Evolutionary conservation across 345 rosid species (phyloP).

Genomic region (Populus davidiana): DNA sequence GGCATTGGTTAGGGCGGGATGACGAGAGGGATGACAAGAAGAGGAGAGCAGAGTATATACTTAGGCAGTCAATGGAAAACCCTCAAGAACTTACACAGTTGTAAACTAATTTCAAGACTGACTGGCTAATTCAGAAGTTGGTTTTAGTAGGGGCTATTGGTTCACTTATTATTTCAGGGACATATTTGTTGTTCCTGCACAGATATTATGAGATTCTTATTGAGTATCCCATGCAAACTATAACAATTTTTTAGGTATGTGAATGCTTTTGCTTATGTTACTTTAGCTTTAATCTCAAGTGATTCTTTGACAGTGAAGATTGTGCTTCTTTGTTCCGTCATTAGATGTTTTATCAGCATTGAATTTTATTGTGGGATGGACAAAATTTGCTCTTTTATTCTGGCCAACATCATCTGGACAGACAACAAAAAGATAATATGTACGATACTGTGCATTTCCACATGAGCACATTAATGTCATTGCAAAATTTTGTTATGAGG

Average conservation of each 20-base stretch:
- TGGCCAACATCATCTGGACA: neutral
- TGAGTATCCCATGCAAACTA: constrained; percentile 9
- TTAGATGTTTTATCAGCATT: constrained; percentile 16
- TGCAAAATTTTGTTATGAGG: neutral
- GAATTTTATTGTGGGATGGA: constrained; percentile 2
- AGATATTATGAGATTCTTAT: constrained; percentile 13
- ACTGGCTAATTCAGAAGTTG: constrained; percentile 20
- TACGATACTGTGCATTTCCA: neutral
- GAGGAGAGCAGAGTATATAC: constrained; percentile 89
- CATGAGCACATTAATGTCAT: neutral
- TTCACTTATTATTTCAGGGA: neutral
- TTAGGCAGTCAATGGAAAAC: constrained; percentile 79
- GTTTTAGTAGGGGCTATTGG: constrained; percentile 16
- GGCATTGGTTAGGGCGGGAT: constrained; percentile 45
- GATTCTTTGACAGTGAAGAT: constrained; percentile 23
- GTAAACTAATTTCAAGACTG: constrained; percentile 33
- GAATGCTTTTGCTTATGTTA: constrained; percentile 20
- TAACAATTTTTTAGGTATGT: constrained; percentile 34
- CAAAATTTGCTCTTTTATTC: constrained; percentile 13
- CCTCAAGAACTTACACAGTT: constrained; percentile 86
- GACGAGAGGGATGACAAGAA: constrained; percentile 96
- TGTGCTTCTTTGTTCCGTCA: constrained; percentile 11
- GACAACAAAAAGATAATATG: neutral
- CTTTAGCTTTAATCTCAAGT: constrained; percentile 18
- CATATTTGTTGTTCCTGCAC: constrained; percentile 8